phyloP scores from a whole-genome alignment of 306 rosid species.

The Prunus armeniaca region DNA sequence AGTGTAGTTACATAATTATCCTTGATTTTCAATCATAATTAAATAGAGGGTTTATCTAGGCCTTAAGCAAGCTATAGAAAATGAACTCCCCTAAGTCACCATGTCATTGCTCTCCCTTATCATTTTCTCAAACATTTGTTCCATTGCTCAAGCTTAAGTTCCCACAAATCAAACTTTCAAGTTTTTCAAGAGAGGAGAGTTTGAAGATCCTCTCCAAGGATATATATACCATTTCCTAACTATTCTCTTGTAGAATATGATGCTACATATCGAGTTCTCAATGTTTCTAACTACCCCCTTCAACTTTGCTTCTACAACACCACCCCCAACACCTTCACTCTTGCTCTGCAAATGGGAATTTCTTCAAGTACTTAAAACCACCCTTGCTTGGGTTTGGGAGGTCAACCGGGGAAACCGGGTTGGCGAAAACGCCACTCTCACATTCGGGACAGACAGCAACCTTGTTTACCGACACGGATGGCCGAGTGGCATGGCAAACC shows the following conservation, averaged over 20 bases:
- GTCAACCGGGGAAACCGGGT: slow-evolving; percentile 73
- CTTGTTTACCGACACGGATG: slow-evolving; percentile 53
- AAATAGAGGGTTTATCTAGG: too few species aligned
- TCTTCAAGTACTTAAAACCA: slow-evolving; percentile 37
- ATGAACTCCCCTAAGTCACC: neutral
- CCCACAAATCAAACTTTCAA: too few species aligned
- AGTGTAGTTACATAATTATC: too few species aligned
- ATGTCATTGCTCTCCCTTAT: slow-evolving; percentile 2
- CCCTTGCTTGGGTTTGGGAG: slow-evolving; percentile 70
- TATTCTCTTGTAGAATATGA: slow-evolving; percentile 42
- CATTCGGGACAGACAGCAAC: slow-evolving; percentile 63
- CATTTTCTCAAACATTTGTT: slow-evolving; percentile 13
- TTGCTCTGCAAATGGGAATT: slow-evolving; percentile 54
- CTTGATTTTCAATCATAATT: too few species aligned
- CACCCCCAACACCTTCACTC: slow-evolving; percentile 61
- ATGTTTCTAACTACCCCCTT: slow-evolving; percentile 39
- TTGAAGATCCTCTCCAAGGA: slow-evolving; percentile 6
- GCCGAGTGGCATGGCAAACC: slow-evolving; percentile 64
- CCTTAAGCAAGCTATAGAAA: too few species aligned
- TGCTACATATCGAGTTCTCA: slow-evolving; percentile 35
- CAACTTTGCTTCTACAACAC: slow-evolving; percentile 66
- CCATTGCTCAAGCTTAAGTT: slow-evolving; percentile 27
- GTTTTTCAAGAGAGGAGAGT: slow-evolving; percentile 39
- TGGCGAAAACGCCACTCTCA: slow-evolving; percentile 52
- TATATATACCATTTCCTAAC: too few species aligned